Evolutionary conservation across 306 rosid species (phyloP), one percentile per base, ranked within the genome.

Genomic region (Senna tora): DNA sequence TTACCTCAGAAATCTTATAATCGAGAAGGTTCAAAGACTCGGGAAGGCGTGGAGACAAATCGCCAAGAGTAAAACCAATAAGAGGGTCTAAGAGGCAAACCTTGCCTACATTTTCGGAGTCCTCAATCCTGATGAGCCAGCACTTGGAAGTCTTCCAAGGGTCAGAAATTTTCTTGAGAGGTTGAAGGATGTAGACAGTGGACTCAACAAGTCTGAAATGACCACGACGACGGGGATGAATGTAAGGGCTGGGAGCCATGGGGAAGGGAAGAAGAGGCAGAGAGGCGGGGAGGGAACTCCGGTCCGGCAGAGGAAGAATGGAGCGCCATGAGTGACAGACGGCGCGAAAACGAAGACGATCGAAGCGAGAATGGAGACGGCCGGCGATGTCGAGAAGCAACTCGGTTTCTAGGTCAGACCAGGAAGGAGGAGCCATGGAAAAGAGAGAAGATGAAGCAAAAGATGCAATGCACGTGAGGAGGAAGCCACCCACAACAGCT

Each of bases 181-280:
- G 39, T 14, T 69, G 63, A 10, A 52, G 7, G 51, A 50, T 52
- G 22, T 30, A 53, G 52, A 69, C 5, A 0, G 74, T 69, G 62
- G 34, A 11, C n/a, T 52, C 51, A 7, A 34, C 17, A 0, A 69
- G 63, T 1, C 4, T 12, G 46, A 63, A 63, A 10, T 39, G 20
- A 4, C 52, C 69, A 13, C 49, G 49, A 11, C 49, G 49, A 1
- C 36, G 4, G 2, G 52, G 51, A 41, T 21, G 10, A 1, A 39
- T 7, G 9, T 5, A 0, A 21, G 16, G 69, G 52, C 41, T 19
- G 7, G 34, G 42, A n/a, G 39, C 39, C 6, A 69, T 22, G 5
- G 74, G 74, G 14, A 53, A 69, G 7, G 65, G 54, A 69, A 69
- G n/a, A n/a, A n/a, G n/a, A n/a, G 52, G 25, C 9, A 14, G 25